phyloP scores from a whole-genome alignment of 108 stramenopile genomes.

The Skeletonema tropicum region DNA sequence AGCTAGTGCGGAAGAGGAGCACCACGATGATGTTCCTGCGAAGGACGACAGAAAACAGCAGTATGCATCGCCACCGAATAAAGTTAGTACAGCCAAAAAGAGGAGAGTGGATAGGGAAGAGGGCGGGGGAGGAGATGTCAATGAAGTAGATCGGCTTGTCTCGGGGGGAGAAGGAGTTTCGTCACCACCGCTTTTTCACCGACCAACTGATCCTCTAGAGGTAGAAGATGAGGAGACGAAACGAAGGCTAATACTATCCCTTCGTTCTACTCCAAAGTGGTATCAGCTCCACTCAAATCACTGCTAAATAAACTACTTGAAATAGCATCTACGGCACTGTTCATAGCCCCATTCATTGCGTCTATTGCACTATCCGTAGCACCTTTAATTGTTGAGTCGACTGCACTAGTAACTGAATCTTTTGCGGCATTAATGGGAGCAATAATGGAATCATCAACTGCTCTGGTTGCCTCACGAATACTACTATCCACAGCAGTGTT shows the following conservation, averaged over 20 bases:
- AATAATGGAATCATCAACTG: constrained; percentile 1
- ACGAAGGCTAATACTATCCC: not conserved
- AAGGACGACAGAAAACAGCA: no score
- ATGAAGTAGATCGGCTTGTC: no score
- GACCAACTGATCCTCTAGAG: no score
- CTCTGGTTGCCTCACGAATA: not conserved
- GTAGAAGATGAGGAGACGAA: no score
- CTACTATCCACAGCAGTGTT: constrained; percentile 5
- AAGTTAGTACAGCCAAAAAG: no score
- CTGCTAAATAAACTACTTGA: not conserved
- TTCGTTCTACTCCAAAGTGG: not conserved
- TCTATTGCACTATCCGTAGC: not conserved
- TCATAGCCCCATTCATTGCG: not conserved
- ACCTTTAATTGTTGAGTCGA: constrained; percentile 16
- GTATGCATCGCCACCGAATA: no score
- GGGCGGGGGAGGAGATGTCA: no score
- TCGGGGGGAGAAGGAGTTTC: no score
- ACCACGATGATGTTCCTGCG: no score
- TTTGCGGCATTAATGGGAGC: constrained; percentile 8
- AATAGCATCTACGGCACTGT: not conserved
- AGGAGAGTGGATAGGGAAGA: no score
- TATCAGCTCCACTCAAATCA: not conserved
- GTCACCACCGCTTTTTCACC: no score
- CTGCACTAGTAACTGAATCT: constrained; percentile 3
- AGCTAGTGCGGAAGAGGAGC: no score